Base-by-base conservation (phyloP, 306 rosid species). In the Urtica urens region DNA sequence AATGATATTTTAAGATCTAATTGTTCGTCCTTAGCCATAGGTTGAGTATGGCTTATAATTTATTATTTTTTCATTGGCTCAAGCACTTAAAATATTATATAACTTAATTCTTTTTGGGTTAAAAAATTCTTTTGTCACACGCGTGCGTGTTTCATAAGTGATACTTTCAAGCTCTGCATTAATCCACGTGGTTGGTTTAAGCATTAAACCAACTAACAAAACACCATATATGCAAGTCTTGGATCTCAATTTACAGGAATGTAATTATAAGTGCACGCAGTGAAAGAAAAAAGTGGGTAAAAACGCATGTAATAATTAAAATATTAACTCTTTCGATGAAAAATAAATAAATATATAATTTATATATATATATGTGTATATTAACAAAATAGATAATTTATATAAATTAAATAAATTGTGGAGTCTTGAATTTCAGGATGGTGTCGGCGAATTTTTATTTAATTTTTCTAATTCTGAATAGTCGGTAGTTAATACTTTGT, bases 71-170 rank as follows among this genome's bases (percentile, higher is more conserved):
- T 47, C n/a, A 11, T 26, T 8, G 26, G 55, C 31, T 51, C 60
- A 47, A 51, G 55, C 33, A 66, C 68, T 59, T 49, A 16, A 62
- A 50, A 55, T 35, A 44, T 28, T 46, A 46, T 58, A 50, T 39
- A 58, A n/a, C 48, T 42, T 11, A 24, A 46, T 56, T 58, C 59
- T 44, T 60, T 28, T 10, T 28, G 52, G 28, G 45, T 67, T 68
- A 63, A 30, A 23, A 54, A 38, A 30, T 28, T 52, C 29, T 37
- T 35, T 25, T 20, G 24, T 27, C 33, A 15, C 39, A 27, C 45
- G 57, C 57, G 41, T n/a, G n/a, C n/a, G n/a, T 60, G 51, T 33
- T 51, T 57, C 16, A 54, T 16, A 48, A 72, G 60, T 41, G 63
- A 66, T 43, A 45, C 38, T 68, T 72, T 23, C n/a, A n/a, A 19